phyloP scores from a whole-genome alignment of 306 rosid genomes.

The Comarum palustre region DNA sequence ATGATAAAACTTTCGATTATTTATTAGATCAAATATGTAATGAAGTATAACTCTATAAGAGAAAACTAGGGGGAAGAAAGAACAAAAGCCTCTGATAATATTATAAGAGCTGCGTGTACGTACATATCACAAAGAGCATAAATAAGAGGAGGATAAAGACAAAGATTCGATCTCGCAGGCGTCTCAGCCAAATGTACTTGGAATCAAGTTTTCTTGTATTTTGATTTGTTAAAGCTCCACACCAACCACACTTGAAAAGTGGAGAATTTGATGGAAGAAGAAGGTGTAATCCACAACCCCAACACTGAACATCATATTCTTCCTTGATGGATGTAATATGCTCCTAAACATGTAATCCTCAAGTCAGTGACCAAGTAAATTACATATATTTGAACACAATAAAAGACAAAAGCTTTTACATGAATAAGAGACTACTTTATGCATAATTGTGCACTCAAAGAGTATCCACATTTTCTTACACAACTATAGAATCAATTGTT shows the following conservation, averaged over 20 bases:
- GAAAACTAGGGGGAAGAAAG: neutral
- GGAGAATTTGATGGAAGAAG: slow-evolving; percentile 58
- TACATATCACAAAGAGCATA: slow-evolving; percentile 81
- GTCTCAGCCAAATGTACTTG: slow-evolving; percentile 58
- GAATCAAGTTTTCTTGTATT: slow-evolving; percentile 45
- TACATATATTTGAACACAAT: neutral
- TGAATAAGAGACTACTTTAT: neutral
- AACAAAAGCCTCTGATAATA: neutral
- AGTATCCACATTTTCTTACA: neutral
- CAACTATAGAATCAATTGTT: neutral
- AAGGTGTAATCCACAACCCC: slow-evolving; percentile 92
- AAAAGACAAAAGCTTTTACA: neutral
- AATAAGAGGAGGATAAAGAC: slow-evolving; percentile 54
- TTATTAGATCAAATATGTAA: neutral
- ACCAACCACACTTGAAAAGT: slow-evolving; percentile 93
- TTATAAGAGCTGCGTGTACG: slow-evolving; percentile 30
- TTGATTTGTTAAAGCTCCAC: slow-evolving; percentile 84
- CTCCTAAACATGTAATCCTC: slow-evolving; percentile 63
- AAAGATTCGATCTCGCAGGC: slow-evolving; percentile 69
- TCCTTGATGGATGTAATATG: slow-evolving; percentile 48
- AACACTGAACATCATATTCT: slow-evolving; percentile 64
- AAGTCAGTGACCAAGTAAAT: slow-evolving; percentile 46
- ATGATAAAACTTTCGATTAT: neutral
- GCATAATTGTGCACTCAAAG: neutral
- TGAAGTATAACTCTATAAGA: neutral